A percentile compares a stretch with the other conserved stretches of the same genome.
These are phyloP conservation scores for Gynandropsis gynandra DNA, from an alignment of 345 rosid species.

Conservation along the genomic window DNA sequence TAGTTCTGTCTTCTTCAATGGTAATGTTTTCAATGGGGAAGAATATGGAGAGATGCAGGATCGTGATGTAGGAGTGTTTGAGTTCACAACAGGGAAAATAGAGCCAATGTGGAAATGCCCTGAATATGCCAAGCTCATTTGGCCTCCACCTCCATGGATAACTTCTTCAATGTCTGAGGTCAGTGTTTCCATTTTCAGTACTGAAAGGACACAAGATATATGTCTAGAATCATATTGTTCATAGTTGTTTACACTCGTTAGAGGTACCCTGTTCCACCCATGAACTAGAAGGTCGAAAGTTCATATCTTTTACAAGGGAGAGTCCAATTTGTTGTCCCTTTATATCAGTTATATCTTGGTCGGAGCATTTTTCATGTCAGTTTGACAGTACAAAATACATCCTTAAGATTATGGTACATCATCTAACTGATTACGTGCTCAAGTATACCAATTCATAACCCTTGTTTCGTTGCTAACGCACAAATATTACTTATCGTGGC, in stretches of 20 bases:
- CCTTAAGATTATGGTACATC: no score
- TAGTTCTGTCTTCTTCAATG: constrained; percentile 52
- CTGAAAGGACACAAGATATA: not conserved
- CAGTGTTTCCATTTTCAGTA: constrained; percentile 24
- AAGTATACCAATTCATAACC: no score
- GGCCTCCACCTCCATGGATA: constrained; percentile 86
- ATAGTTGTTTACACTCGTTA: not conserved
- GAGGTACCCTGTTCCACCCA: no score
- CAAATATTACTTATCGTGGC: not conserved
- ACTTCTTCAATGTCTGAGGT: constrained; percentile 38
- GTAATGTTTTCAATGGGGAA: constrained; percentile 44
- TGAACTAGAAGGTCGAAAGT: no score
- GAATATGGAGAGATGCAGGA: constrained; percentile 27
- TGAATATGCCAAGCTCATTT: constrained; percentile 54
- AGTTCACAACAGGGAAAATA: constrained; percentile 44
- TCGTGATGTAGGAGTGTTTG: constrained; percentile 56
- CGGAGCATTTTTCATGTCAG: no score
- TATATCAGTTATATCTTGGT: no score
- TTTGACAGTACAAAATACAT: no score
- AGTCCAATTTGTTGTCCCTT: no score
- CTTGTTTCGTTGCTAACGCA: no score
- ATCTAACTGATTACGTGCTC: no score
- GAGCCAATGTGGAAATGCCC: constrained; percentile 42
- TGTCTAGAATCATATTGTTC: constrained; percentile 6
- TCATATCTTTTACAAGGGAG: no score